Conservation (phyloP, 208 protist genomes). For the Leishmania braziliensis region DNA sequence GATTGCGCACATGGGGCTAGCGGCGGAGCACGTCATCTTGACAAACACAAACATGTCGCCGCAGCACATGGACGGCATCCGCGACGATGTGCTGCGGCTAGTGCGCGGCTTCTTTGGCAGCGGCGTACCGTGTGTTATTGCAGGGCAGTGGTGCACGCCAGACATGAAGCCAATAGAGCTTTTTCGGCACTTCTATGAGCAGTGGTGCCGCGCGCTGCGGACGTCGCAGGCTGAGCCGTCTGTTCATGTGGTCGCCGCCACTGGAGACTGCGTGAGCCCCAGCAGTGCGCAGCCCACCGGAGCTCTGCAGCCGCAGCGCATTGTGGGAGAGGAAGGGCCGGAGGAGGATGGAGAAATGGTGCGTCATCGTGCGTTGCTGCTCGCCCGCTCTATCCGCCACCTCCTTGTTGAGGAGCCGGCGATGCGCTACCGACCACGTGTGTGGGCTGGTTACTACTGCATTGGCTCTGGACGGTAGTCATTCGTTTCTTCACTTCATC, state of each 20-base stretch:
- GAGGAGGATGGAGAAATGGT: constrained; percentile 20
- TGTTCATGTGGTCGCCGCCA: not conserved
- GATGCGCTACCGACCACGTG: constrained; percentile 74
- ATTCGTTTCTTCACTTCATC: not conserved
- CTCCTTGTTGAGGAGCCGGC: constrained; percentile 60
- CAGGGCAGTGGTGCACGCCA: constrained; percentile 89
- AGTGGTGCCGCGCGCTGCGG: constrained; percentile 34
- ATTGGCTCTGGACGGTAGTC: constrained; percentile 62
- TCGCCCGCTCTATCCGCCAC: constrained; percentile 67
- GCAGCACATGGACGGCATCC: constrained; percentile 32
- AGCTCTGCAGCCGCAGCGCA: not conserved
- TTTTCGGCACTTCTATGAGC: constrained; percentile 76
- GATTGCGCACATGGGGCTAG: constrained; percentile 78
- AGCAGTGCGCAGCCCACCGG: not conserved
- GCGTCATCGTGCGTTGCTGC: constrained; percentile 47
- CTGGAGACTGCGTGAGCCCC: not conserved
- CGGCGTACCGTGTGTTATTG: constrained; percentile 81
- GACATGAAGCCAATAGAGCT: constrained; percentile 84
- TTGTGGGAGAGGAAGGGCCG: not conserved
- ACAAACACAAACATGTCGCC: constrained; percentile 79
- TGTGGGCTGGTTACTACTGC: constrained; percentile 87
- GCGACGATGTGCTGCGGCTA: constrained; percentile 73
- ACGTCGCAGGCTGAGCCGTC: constrained; percentile 11
- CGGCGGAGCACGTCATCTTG: constrained; percentile 83
- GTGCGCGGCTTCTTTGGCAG: constrained; percentile 71